phyloP scores from a whole-genome alignment of 192 early-diverging fungal species.

The Diversispora eburnea region DNA sequence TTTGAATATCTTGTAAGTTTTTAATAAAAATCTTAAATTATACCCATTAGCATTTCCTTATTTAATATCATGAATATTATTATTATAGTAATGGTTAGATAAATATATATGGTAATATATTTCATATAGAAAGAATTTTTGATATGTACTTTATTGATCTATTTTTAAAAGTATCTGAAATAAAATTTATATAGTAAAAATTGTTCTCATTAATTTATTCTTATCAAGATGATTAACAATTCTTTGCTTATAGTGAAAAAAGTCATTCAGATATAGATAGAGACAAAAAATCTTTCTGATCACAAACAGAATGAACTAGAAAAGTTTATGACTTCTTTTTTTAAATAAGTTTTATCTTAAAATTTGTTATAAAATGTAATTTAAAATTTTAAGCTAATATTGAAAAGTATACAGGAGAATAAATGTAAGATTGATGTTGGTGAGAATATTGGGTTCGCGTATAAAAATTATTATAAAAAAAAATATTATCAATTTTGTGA shows the following conservation, averaged over 20 bases:
- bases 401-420: not conserved
- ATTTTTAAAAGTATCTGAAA: conserved; percentile 20
- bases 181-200: conserved; percentile 24
- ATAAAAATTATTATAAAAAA: conserved; percentile 25
- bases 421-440: conserved; percentile 12
- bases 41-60: not conserved
- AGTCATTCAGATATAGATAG: conserved; percentile 25
- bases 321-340: conserved; percentile 26
- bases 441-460: conserved; percentile 14
- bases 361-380: not conserved
- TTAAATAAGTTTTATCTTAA: conserved; percentile 12
- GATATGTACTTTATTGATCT: conserved; percentile 15
- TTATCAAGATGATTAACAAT: conserved; percentile 15
- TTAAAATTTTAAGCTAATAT: not conserved
- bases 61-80: conserved; percentile 4
- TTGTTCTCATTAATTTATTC: not conserved
- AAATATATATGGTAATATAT: not conserved
- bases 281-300: conserved; percentile 16
- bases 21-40: conserved; percentile 1
- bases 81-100: conserved; percentile 17
- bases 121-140: conserved; percentile 16
- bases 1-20: conserved; percentile 10
- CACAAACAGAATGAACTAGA: not conserved
- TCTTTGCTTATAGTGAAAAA: conserved; percentile 20
- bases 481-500: not conserved